Conservation (phyloP, 768 basidiomycete species). For the Rhizopogon vulgaris region DNA sequence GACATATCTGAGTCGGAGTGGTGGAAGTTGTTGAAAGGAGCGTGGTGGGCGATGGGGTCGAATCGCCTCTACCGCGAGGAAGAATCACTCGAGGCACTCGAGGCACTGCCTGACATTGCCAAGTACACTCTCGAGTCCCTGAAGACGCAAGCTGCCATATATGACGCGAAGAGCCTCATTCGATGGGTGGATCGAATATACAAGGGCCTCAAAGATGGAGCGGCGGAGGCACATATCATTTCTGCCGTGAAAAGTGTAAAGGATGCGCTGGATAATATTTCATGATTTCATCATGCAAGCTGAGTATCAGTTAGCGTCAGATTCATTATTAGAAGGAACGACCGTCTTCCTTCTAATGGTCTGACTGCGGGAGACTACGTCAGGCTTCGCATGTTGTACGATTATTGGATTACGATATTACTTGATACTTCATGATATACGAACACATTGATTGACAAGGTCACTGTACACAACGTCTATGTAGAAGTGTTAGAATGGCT, state of each 20-base stretch:
- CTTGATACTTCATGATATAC: no score
- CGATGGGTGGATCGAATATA: background rate
- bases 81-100: background rate
- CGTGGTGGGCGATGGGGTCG: background rate
- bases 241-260: background rate
- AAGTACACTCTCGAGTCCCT: background rate
- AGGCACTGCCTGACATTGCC: background rate
- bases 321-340: no score
- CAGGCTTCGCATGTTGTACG: no score
- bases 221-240: background rate
- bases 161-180: background rate
- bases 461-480: no score
- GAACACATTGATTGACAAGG: no score
- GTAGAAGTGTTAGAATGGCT: no score
- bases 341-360: no score
- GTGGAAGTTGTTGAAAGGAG: background rate
- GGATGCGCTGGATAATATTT: background rate
- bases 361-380: no score
- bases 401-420: no score
- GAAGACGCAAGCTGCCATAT: background rate
- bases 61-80: background rate
- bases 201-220: background rate
- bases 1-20: background rate
- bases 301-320: background rate
- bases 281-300: background rate